phyloP scores from a whole-genome alignment of 345 rosid genomes.

The Raphanus sativus region DNA sequence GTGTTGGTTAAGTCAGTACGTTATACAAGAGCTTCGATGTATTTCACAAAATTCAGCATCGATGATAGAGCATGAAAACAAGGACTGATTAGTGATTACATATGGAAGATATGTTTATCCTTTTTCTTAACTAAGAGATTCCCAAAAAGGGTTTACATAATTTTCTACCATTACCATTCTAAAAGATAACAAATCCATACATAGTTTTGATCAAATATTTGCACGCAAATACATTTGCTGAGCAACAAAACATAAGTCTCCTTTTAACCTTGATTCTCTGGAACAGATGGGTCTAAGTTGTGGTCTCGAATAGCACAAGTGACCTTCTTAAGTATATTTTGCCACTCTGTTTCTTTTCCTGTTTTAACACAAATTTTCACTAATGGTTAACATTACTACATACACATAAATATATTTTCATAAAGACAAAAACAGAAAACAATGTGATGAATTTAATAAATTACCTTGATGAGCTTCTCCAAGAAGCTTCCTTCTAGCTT shows the following conservation, averaged over 20 bases:
- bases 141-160: neutral
- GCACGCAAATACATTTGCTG: neutral
- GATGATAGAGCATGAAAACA: conserved; percentile 4
- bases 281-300: conserved; percentile 3
- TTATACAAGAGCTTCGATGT: neutral
- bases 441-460: neutral
- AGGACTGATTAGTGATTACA: neutral
- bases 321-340: conserved; percentile 12
- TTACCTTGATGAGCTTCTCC: conserved; percentile 20
- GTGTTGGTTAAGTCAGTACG: neutral
- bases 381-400: neutral
- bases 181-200: neutral
- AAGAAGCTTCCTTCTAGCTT: conserved; percentile 19
- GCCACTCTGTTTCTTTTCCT: conserved; percentile 36
- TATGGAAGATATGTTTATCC: neutral
- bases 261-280: neutral
- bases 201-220: neutral
- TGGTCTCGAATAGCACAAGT: conserved; percentile 2
- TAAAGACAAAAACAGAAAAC: neutral
- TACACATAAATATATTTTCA: neutral
- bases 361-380: conserved; percentile 9
- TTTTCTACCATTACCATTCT: neutral
- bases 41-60: neutral
- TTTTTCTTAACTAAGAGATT: neutral
- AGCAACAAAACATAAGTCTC: neutral